Conservation (phyloP, 441 rosid genomes). For the Adansonia rubrostipa region DNA sequence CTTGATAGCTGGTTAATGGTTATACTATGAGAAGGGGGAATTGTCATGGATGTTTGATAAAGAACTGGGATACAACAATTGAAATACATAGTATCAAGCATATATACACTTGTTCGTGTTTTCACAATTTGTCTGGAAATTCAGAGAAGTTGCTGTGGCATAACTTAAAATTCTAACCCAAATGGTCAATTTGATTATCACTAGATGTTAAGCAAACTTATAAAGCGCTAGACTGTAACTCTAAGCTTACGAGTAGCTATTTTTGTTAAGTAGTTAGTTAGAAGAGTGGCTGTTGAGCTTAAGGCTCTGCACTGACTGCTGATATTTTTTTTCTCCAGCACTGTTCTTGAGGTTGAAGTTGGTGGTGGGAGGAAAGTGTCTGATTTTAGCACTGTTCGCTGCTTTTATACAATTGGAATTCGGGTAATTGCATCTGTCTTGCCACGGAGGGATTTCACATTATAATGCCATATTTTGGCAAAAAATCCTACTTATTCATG, state of each 20-base stretch:
- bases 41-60: neutral
- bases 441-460: neutral
- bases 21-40: neutral
- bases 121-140: neutral
- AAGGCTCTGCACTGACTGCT: conserved; percentile 12
- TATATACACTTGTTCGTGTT: neutral
- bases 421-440: conserved; percentile 55
- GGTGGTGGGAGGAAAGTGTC: conserved; percentile 97
- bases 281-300: conserved; percentile 14
- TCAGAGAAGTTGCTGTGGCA: neutral
- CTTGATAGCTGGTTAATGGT: neutral
- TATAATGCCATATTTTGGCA: neutral
- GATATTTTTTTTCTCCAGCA: conserved; percentile 44
- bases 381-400: conserved; percentile 80
- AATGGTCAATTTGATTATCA: neutral
- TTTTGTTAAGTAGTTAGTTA: neutral
- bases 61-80: neutral
- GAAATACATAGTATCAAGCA: neutral
- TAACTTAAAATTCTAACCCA: neutral
- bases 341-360: conserved; percentile 84
- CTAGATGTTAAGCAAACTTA: neutral
- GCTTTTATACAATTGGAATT: conserved; percentile 80
- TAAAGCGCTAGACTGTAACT: neutral
- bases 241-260: neutral
- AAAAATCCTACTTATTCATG: conserved; percentile 3